Evolutionary conservation across 441 rosid genomes (phyloP).

Genomic region (Brassica balearica): DNA sequence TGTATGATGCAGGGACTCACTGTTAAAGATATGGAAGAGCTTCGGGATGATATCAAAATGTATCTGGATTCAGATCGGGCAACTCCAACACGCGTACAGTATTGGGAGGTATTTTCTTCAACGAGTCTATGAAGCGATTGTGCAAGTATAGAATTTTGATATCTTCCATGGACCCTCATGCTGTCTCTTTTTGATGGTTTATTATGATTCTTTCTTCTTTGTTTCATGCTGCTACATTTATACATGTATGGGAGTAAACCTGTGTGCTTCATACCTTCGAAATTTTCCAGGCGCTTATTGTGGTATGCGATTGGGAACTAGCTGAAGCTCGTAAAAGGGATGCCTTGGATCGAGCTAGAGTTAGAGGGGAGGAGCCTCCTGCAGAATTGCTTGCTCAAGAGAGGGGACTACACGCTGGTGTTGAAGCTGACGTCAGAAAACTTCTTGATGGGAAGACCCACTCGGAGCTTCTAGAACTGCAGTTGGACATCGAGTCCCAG

Average conservation of each 20-base stretch:
- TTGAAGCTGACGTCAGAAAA: conserved; percentile 80
- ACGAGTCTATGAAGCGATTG: background rate
- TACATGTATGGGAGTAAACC: conserved; percentile 9
- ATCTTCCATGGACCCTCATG: conserved; percentile 1
- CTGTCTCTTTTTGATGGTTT: conserved; percentile 1
- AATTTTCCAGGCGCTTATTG: conserved; percentile 73
- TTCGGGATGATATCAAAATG: conserved; percentile 89
- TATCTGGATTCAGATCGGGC: conserved; percentile 85
- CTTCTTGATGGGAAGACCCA: conserved; percentile 82
- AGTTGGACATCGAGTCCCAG: conserved; percentile 72
- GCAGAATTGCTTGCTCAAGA: conserved; percentile 92
- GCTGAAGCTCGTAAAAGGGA: conserved; percentile 91
- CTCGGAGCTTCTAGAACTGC: conserved; percentile 68
- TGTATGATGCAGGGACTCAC: conserved; percentile 75
- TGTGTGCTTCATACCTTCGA: conserved; percentile 16
- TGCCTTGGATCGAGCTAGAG: conserved; percentile 91
- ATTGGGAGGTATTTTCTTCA: conserved; percentile 77
- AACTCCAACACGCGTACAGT: conserved; percentile 72
- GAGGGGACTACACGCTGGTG: conserved; percentile 87
- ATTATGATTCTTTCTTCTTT: conserved; percentile 3
- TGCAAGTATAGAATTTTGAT: background rate
- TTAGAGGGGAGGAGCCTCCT: conserved; percentile 94
- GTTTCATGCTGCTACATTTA: conserved; percentile 10
- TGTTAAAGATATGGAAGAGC: conserved; percentile 89
- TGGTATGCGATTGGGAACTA: conserved; percentile 92